Evolutionary conservation across 345 rosid species (phyloP).

Genomic region (Aquilaria malaccensis): DNA sequence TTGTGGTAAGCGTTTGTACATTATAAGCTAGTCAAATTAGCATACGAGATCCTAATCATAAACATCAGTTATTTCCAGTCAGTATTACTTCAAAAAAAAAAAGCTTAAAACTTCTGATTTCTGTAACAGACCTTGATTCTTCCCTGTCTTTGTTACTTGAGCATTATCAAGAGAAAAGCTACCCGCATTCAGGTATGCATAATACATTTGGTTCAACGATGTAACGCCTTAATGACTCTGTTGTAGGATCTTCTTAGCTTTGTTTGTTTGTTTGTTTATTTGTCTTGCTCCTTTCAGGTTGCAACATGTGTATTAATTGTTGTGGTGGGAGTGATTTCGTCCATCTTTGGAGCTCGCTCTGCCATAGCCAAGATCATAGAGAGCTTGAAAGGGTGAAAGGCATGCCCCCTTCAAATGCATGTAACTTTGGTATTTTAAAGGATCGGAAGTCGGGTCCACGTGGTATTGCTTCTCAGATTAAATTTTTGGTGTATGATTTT

Average conservation of each 20-base stretch:
- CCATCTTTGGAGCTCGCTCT: constrained; percentile 62
- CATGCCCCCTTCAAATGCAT: too few species aligned
- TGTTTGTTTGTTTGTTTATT: not conserved
- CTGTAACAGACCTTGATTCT: constrained; percentile 76
- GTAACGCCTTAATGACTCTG: too few species aligned
- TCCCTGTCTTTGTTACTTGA: constrained; percentile 86
- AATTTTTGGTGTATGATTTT: too few species aligned
- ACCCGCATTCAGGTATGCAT: constrained; percentile 48
- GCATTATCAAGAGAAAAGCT: constrained; percentile 56
- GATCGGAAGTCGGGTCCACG: too few species aligned
- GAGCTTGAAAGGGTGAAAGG: constrained; percentile 31
- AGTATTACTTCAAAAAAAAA: not conserved
- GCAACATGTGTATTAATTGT: constrained; percentile 48
- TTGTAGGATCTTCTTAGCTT: not conserved
- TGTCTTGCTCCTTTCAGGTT: constrained; percentile 25
- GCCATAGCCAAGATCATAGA: constrained; percentile 60
- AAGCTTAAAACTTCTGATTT: constrained; percentile 1
- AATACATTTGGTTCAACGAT: not conserved
- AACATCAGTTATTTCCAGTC: too few species aligned
- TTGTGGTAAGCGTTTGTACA: constrained; percentile 50
- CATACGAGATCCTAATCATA: not conserved
- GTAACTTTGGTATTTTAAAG: too few species aligned
- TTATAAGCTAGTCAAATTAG: not conserved
- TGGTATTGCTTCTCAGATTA: too few species aligned
- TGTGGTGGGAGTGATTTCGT: constrained; percentile 55